Base-by-base conservation (phyloP, 1,284 basidiomycete genomes). In the Vanrija humicola region DNA sequence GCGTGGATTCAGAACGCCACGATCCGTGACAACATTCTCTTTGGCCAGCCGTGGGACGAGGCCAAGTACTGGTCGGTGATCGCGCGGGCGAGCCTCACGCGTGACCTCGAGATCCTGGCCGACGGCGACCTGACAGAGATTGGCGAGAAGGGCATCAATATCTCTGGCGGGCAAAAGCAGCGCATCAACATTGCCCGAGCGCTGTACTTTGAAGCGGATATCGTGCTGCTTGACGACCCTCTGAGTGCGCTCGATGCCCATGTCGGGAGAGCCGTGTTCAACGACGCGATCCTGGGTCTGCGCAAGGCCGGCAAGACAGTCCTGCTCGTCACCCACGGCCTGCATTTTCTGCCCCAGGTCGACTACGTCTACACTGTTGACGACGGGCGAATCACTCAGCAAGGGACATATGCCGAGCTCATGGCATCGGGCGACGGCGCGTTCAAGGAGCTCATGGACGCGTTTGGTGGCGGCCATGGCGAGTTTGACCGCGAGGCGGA, bases 1-100 rank as follows among this genome's bases (percentile, higher is more conserved):
- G 87, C 90, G 2, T 91, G 88, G 86, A 85, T 89, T 56, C 82
- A 83, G 73, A 84, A 86, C 58, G 82, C 83, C 0, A 85, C 84
- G 0, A 68, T 89, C 14, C 78, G 82, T 43, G 80, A 84, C 28
- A 75, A 75, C 52, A 72, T 75, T 38, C 49, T 64, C 1, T 73
- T 75, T 42, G 58, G 58, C 6, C 48, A 53, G 3, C 48, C 53
- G 1, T 44, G 46, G 18, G 60, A 59, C 18, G 46, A 59, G 5
- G 52, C 44, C 1, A 49, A 64, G 7, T 54, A 72, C 9, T 46
- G 62, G 34, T 34, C 55, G 6, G 60, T 65, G 18, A 63, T 73
- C 18, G 54, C 56, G 1, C 62, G 65, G 8, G 71, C 69, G 40
- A 62, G 57, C n/a, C 55, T 73, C 4, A 26, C 51, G 10, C 43